These are phyloP conservation scores for Paramecium primaurelia DNA, from an alignment of 73 alveolate genomes.

Conservation along the genomic window DNA sequence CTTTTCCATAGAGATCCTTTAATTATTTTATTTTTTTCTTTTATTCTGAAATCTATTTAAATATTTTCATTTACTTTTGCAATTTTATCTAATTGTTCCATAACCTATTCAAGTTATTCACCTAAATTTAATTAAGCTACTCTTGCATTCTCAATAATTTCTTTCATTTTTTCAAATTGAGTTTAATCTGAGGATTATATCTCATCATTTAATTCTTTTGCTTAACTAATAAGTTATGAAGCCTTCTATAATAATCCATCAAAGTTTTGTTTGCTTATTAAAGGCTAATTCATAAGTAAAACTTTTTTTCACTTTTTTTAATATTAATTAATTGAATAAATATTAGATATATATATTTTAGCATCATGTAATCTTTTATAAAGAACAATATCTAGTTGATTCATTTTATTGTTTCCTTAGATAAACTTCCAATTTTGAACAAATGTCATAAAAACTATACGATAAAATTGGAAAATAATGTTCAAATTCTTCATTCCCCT, in stretches of 20 bases:
- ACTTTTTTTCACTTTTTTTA: not conserved
- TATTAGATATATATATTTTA: not conserved
- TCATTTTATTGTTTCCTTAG: not conserved
- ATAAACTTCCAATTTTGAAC: not conserved
- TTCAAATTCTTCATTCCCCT: not conserved
- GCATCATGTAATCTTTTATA: not conserved
- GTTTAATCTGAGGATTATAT: not conserved
- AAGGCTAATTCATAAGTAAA: not conserved
- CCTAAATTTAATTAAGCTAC: not conserved
- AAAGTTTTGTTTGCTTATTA: not conserved
- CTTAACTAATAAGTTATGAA: not conserved
- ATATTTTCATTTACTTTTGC: not conserved
- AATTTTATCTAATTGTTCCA: not conserved
- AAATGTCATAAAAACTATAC: not conserved
- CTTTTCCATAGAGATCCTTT: not conserved
- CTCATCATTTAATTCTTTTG: not conserved
- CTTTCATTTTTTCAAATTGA: not conserved
- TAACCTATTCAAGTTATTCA: not conserved
- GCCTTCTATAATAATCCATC: not conserved
- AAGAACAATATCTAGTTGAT: not conserved
- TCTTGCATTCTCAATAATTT: not conserved
- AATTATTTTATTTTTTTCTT: not conserved
- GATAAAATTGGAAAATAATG: conserved; percentile 1
- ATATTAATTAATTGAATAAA: not conserved
- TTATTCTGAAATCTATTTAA: not conserved